phyloP scores from a whole-genome alignment of 208 protist genomes.

The Borovskyia barvae region DNA sequence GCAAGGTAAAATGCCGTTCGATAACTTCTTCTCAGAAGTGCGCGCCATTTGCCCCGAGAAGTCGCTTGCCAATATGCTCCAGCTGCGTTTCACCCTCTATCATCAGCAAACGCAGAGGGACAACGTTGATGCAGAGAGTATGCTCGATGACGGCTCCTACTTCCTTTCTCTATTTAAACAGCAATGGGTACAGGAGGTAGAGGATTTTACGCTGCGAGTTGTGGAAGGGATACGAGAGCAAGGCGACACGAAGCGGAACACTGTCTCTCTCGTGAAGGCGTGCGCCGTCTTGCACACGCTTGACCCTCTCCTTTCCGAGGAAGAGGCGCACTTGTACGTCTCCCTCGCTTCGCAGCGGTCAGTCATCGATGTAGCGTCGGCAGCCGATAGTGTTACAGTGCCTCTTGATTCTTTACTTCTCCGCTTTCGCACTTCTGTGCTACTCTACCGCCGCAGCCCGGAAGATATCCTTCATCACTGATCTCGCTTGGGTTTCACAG shows the following conservation, averaged over 20 bases:
- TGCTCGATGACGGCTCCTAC: constrained; percentile 40
- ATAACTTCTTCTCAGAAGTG: constrained; percentile 40
- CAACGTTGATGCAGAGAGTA: constrained; percentile 5
- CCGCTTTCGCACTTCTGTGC: constrained; percentile 60
- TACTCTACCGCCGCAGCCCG: constrained; percentile 53
- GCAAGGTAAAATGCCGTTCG: constrained; percentile 26
- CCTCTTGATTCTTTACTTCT: constrained; percentile 47
- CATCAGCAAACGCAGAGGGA: neutral
- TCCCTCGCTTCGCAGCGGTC: constrained; percentile 61
- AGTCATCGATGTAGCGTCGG: constrained; percentile 57
- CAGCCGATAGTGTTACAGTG: constrained; percentile 36
- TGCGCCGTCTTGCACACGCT: constrained; percentile 34
- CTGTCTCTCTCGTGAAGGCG: constrained; percentile 45
- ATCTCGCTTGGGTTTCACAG: too few relatives aligned
- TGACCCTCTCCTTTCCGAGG: constrained; percentile 44
- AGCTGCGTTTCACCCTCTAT: constrained; percentile 67
- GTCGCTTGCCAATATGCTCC: constrained; percentile 60
- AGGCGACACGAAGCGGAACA: constrained; percentile 34
- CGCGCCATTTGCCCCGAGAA: constrained; percentile 69
- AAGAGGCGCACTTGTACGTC: constrained; percentile 44
- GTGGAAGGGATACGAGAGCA: constrained; percentile 59
- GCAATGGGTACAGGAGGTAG: constrained; percentile 71
- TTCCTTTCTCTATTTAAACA: constrained; percentile 67
- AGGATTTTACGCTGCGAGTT: constrained; percentile 71
- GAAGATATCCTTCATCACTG: constrained; percentile 13